phyloP scores from a whole-genome alignment of 106 monocot genomes.

The Platanthera zijinensis region DNA sequence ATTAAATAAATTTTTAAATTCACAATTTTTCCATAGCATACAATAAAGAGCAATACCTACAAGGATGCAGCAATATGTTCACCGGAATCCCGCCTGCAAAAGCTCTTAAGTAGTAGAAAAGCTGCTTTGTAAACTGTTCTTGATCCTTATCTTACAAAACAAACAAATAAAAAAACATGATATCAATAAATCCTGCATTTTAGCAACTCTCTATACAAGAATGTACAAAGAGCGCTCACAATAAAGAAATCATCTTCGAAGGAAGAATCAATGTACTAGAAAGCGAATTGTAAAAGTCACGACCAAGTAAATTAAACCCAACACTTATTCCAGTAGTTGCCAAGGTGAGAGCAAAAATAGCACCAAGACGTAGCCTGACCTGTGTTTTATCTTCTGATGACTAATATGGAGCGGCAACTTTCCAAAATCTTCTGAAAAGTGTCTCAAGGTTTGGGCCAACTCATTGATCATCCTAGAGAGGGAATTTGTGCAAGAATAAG shows the following conservation, averaged over 20 bases:
- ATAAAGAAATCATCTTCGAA: not conserved
- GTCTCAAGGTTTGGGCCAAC: conserved; percentile 49
- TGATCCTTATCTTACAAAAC: conserved; percentile 85
- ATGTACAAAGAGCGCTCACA: not conserved
- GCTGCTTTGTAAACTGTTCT: conserved; percentile 83
- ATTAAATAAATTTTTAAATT: not conserved
- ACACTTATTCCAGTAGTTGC: conserved; percentile 82
- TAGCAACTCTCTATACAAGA: not conserved
- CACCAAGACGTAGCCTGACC: conserved; percentile 71
- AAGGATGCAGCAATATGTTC: conserved; percentile 90
- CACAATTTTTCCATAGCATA: not conserved
- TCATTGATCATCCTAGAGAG: conserved; percentile 40
- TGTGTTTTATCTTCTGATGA: conserved; percentile 88
- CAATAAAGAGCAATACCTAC: conserved; percentile 68
- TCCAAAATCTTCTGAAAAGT: conserved; percentile 78
- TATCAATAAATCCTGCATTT: not conserved
- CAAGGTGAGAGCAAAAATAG: conserved; percentile 84
- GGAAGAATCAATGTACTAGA: conserved; percentile 58
- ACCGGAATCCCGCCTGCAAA: conserved; percentile 99
- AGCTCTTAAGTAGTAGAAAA: conserved; percentile 75
- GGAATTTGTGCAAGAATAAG: not conserved
- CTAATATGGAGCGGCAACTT: conserved; percentile 95
- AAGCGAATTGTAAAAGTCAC: conserved; percentile 94
- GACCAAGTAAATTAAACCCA: conserved; percentile 69
- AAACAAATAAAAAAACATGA: conserved; percentile 4